Evolutionary conservation across 306 rosid genomes (phyloP).

Genomic region (Cucurbita argyrosperma): DNA sequence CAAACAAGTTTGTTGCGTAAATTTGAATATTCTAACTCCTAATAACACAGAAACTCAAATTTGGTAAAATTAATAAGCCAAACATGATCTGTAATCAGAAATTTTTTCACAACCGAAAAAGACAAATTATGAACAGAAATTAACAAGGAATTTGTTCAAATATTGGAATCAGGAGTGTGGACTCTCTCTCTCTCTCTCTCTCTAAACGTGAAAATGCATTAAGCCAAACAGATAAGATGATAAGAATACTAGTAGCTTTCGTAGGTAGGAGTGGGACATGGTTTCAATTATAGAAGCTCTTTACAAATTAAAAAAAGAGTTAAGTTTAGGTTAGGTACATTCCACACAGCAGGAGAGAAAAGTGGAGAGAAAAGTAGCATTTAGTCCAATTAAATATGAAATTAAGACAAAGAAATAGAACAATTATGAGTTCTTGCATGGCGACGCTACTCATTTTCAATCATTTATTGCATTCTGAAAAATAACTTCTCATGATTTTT

Average conservation of each 20-base stretch:
- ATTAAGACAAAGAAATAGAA: constrained; percentile 9
- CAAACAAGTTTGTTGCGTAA: neutral
- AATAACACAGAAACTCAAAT: neutral
- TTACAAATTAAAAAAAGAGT: neutral
- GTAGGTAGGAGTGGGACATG: neutral
- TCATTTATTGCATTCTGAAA: neutral
- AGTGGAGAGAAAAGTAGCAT: neutral
- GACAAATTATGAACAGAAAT: neutral
- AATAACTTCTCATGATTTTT: neutral
- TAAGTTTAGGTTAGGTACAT: neutral
- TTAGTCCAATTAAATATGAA: neutral
- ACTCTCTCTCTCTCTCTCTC: neutral
- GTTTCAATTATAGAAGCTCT: neutral
- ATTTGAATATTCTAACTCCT: neutral
- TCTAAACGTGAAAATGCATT: neutral
- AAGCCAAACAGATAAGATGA: neutral
- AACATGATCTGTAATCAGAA: neutral
- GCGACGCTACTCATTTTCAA: neutral
- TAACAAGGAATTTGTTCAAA: neutral
- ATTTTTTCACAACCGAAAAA: neutral
- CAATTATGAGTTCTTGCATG: neutral
- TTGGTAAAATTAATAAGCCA: neutral
- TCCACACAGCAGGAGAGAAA: neutral
- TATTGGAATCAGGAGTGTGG: neutral
- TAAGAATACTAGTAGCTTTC: neutral